A percentile compares a stretch with the other conserved stretches of the same genome.
Conservation (phyloP, 2,329 filamentous ascomycete species). For the Pochonia chlamydosporia region DNA sequence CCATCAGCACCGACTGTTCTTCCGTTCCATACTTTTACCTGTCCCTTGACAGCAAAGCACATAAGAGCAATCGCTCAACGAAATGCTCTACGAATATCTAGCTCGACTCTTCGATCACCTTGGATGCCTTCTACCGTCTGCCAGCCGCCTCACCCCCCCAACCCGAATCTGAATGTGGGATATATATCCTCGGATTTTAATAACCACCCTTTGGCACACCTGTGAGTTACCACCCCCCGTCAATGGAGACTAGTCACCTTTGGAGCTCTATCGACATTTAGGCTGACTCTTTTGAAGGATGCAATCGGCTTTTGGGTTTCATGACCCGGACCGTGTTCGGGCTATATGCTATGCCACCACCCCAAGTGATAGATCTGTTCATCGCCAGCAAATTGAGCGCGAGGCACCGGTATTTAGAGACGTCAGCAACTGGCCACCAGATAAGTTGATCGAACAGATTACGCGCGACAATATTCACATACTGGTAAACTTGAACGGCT, state of each 20-base stretch:
- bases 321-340: constrained; percentile 65
- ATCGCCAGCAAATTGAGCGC: constrained; percentile 86
- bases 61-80: constrained; percentile 92
- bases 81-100: constrained; percentile 89
- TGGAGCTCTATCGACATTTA: background rate
- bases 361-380: constrained; percentile 77
- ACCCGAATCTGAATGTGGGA: constrained; percentile 80
- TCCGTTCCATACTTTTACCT: constrained; percentile 97
- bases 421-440: constrained; percentile 78
- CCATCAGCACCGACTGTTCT: constrained; percentile 90
- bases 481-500: constrained; percentile 94
- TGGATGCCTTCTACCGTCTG: constrained; percentile 83
- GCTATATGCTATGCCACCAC: constrained; percentile 97
- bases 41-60: constrained; percentile 82
- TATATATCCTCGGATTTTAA: constrained; percentile 99
- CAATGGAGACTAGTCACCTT: background rate
- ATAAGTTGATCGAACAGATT: constrained; percentile 81
- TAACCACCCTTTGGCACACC: constrained; percentile 90
- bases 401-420: constrained; percentile 91
- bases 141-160: constrained; percentile 76
- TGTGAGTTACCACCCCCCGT: constrained; percentile 43
- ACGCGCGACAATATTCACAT: constrained; percentile 86
- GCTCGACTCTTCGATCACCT: constrained; percentile 75
- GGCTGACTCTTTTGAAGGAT: constrained; percentile 48
- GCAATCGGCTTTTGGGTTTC: constrained; percentile 96